Evolutionary conservation across 495 filamentous ascomycete species (phyloP).

Genomic region (Talaromyces thailandensis): DNA sequence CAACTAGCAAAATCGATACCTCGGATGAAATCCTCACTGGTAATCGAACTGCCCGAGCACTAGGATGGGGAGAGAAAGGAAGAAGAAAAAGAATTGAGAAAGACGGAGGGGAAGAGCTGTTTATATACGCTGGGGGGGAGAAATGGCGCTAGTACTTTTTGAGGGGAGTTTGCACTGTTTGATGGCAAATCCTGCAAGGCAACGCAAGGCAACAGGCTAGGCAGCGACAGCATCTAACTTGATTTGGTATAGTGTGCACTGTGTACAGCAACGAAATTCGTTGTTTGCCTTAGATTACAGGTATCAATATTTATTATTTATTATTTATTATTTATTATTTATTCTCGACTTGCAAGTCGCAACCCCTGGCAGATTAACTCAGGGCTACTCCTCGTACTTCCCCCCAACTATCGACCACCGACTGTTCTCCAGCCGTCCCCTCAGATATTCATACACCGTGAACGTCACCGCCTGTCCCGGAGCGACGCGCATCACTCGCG

Average conservation of each 20-base stretch:
- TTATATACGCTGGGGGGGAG: conserved; percentile 16
- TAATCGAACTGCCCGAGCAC: conserved; percentile 48
- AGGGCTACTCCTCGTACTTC: conserved; percentile 60
- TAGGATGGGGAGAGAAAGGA: conserved; percentile 38
- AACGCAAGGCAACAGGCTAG: background rate
- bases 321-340: no score
- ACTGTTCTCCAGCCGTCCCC: conserved; percentile 70
- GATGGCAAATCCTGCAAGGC: background rate
- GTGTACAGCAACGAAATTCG: background rate
- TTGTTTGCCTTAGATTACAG: background rate
- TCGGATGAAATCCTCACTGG: conserved; percentile 51
- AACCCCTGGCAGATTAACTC: no score
- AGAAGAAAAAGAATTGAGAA: conserved; percentile 24
- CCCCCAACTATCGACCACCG: conserved; percentile 54
- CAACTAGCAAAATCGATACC: conserved; percentile 53
- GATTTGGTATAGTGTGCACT: background rate
- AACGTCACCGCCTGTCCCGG: conserved; percentile 98
- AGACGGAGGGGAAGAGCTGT: background rate
- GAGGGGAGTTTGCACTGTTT: background rate
- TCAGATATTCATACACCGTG: conserved; percentile 91
- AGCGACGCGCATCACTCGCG: conserved; percentile 92
- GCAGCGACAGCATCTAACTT: background rate
- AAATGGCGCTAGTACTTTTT: conserved; percentile 17
- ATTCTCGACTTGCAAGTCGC: no score
- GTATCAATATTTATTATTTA: no score